phyloP scores from a whole-genome alignment of 768 basidiomycete genomes.

The Gyrodon lividus region DNA sequence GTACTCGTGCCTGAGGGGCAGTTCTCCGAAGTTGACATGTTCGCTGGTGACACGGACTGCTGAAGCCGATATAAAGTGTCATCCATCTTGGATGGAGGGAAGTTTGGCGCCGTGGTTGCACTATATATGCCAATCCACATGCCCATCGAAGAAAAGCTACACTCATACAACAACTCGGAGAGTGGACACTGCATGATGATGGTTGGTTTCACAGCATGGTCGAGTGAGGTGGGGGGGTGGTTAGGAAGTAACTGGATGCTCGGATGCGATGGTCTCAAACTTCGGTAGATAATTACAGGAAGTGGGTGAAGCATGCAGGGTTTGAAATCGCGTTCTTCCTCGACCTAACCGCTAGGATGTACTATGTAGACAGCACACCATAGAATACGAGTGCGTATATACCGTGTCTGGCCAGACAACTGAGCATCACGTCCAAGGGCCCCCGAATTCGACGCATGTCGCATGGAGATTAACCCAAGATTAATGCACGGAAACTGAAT shows the following conservation, averaged over 20 bases:
- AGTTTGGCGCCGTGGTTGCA: constrained; percentile 2
- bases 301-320: constrained; percentile 8
- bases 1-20: constrained; percentile 4
- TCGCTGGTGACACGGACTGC: not conserved
- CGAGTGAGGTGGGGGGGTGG: no score
- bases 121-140: constrained; percentile 6
- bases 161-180: no score
- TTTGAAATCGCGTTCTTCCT: constrained; percentile 6
- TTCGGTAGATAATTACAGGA: constrained; percentile 9
- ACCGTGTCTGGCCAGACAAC: not conserved
- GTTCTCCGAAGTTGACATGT: constrained; percentile 12
- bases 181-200: constrained; percentile 9
- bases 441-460: not conserved
- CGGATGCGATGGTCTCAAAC: constrained; percentile 9
- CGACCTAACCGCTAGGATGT: not conserved
- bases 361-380: not conserved
- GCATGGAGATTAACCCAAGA: constrained; percentile 19
- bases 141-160: no score
- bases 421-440: not conserved
- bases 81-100: not conserved
- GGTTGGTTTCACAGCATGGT: constrained; percentile 3
- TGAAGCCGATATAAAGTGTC: not conserved
- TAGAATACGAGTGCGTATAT: not conserved
- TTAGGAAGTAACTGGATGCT: not conserved
- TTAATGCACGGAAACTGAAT: constrained; percentile 9